Base-by-base conservation (phyloP, 768 basidiomycete species). In the Dioszegia crocea region DNA sequence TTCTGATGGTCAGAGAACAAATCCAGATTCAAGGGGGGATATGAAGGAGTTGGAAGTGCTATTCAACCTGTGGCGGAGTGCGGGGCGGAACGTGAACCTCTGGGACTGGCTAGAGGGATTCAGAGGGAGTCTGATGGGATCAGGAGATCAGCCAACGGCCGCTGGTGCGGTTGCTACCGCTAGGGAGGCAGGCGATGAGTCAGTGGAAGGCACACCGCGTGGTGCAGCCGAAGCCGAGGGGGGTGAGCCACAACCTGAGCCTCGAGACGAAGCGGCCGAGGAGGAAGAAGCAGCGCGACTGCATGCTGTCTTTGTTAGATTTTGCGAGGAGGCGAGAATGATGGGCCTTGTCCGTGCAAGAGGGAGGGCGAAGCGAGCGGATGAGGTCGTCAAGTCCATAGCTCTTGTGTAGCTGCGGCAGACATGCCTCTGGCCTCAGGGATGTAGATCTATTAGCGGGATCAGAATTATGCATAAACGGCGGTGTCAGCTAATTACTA, bases 81-180 rank as follows among this genome's bases (percentile, higher is more conserved):
- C 71, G 4, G 71, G 71, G 2, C 59, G 60, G 52, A 62, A 51
- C 17, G 65, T 73, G 39, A 73, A 73, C 53, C 67, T 73, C 9
- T 73, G 68, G 68, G 71, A 73, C 36, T 73, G 71, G 71, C 57
- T 73, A 4, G 65, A 70, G 44, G 71, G 65, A 1, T 73, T 68
- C 60, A 48, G 66, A 36, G 46, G 46, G 4, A 39, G 38, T 17
- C 56, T 64, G 64, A 51, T 48, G 19, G 46, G 63, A 27, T 21
- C n/a, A 17, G 16, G 24, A 17, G 38, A 40, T 11, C 6, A 23
- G 21, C 55, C 31, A 29, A 44, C 24, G 5, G 36, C 47, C 29
- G 17, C 5, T 21, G 4, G 51, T 19, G 12, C 4, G 41, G 23
- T 23, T 5, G 31, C 12, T 11, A 6, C n/a, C 31, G 21, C 14